Evolutionary conservation across 345 rosid genomes (phyloP), one percentile per base, ranked within the genome.

Genomic region (Eutrema japonicum): DNA sequence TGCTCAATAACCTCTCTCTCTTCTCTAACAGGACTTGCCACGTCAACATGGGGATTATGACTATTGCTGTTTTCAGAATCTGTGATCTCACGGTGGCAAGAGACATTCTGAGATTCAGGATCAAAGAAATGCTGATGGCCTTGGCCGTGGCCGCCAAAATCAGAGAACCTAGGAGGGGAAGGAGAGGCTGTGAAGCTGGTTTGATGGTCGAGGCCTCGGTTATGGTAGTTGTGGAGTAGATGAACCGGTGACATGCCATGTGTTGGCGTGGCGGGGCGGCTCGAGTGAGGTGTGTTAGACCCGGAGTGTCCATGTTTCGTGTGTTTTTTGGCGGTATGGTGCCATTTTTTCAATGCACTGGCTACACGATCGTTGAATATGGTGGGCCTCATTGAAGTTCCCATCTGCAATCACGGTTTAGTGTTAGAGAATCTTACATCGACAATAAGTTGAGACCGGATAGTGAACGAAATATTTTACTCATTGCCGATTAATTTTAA

Each of bases 331-430:
- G 99, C 94, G 0, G 78, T 51, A 6, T 78, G 87, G 82, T 85
- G 98, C 99, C 99, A 92, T 76, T 72, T 86, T 75, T 81, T 89
- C 3, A 95, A 82, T 8, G 97, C 98, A 27, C 87, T 75, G 3
- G 94, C 90, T 26, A 92, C 96, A 52, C 77, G 74, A 2, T 92
- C 94, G 32, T 92, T 85, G 78, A 95, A 95, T 62, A 95, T 79
- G 10, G 94, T 86, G 16, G 96, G 89, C 43, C 88, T 92, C 97
- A 95, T 95, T 68, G 86, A 80, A 0, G 94, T 80, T 36, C 99
- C 99, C 99, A 95, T 95, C 96, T 95, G 72, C 30, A 47, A 9
- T 57, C 35, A 76, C 65, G 22, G 10, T 45, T n/a, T 50, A 59
- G 14, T 59, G 69, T 68, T 18, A 52, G 54, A 51, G 32, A 37